These are phyloP conservation scores for Metschnikowia anglica DNA, from an alignment of 805 yeast genomes.

Conservation along the genomic window DNA sequence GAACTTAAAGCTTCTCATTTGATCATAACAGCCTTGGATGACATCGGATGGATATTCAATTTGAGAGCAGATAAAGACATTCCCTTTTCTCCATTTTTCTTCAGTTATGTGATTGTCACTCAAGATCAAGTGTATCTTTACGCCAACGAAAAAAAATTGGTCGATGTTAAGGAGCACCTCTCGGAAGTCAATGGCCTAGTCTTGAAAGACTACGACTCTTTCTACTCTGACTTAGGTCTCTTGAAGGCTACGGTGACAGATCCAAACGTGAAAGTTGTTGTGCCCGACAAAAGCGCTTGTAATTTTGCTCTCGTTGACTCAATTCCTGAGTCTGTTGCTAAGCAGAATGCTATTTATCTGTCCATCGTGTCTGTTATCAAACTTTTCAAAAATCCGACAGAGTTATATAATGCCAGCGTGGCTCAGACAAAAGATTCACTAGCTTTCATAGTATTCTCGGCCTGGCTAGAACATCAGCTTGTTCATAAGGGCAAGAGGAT, in stretches of 20 bases:
- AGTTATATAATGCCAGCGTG: conserved; percentile 63
- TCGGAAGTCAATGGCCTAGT: conserved; percentile 26
- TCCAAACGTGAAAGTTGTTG: conserved; percentile 24
- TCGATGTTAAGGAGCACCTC: conserved; percentile 32
- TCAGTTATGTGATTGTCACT: conserved; percentile 52
- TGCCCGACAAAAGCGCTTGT: conserved; percentile 33
- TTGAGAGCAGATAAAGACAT: conserved; percentile 76
- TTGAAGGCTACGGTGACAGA: conserved; percentile 23
- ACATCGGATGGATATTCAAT: conserved; percentile 88
- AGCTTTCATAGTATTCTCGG: conserved; percentile 67
- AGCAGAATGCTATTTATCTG: conserved; percentile 24
- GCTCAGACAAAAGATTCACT: conserved; percentile 87
- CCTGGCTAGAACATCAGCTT: conserved; percentile 74
- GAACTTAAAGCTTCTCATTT: conserved; percentile 33
- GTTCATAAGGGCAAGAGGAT: conserved; percentile 40
- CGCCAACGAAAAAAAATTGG: conserved; percentile 47
- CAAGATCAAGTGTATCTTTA: conserved; percentile 47
- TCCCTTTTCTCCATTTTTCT: conserved; percentile 84
- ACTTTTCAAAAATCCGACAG: conserved; percentile 71
- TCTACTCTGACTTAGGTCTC: conserved; percentile 55
- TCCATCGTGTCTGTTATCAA: conserved; percentile 52
- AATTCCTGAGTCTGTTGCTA: conserved; percentile 32
- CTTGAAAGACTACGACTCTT: conserved; percentile 52
- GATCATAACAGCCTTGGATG: conserved; percentile 75
- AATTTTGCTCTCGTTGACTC: conserved; percentile 33